Evolutionary conservation across 2,329 filamentous ascomycete species (phyloP), one percentile per base, ranked within the genome.

Genomic region (Trichophyton equinum): DNA sequence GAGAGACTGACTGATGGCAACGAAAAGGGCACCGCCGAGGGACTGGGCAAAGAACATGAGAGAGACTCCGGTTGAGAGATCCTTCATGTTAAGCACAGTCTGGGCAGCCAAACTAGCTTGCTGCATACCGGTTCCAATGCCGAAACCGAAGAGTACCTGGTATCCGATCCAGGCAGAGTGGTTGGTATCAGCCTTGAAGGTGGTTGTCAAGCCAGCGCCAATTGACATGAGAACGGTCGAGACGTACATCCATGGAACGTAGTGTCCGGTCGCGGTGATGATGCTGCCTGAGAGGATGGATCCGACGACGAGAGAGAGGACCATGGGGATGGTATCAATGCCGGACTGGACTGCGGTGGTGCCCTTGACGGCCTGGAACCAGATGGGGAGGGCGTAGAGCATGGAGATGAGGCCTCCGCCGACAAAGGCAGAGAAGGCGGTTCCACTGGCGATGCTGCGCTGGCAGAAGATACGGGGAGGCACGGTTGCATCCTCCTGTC

Each of bases 331-430:
- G 56, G 66, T 65, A 64, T 69, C 62, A 59, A 69, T 67, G 9
- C 71, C 73, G 8, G 71, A 72, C 11, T 67, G 65, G 40, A 73
- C 69, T 9, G 76, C 72, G 1, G 69, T 69, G 3, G 71, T 72
- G 15, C 70, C 68, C 65, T 76, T 76, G 59, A 73, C 71, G 46
- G 74, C 73, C 65, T 78, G 76, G 67, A 78, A 77, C 64, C 74
- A 71, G 59, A 70, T 69, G 2, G 69, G 67, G 4, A 71, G 53
- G 13, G 13, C 38, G n/a, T 67, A 58, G n/a, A 58, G 22, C 40
- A 53, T 53, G 49, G 30, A 33, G 49, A 53, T 27, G 49, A 33
- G 49, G 22, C 20, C 30, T 25, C 40, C 40, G 18, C 40, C 40
- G 40, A 44, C 40, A 18, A 13, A 18, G 40, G 40, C n/a, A 44